Conservation (phyloP, 257 asterid species). For the Jacaranda mimosifolia region DNA sequence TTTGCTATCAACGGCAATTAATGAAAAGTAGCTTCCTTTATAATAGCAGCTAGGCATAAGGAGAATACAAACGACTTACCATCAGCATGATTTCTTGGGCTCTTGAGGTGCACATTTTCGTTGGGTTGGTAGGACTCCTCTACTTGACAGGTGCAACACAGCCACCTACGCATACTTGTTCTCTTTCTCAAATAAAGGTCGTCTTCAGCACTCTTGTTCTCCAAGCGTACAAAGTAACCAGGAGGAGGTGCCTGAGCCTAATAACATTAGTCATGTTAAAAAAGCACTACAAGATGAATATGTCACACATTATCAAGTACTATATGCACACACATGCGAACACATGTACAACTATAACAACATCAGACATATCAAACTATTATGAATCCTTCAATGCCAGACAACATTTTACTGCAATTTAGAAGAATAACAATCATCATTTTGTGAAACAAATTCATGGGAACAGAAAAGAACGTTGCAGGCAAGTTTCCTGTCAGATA, state of each 20-base stretch:
- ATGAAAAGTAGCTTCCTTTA: background rate
- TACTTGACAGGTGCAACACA: conserved; percentile 74
- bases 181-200: conserved; percentile 62
- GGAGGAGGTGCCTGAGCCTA: conserved; percentile 82
- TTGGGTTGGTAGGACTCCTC: conserved; percentile 72
- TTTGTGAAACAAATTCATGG: background rate
- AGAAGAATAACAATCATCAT: conserved; percentile 5
- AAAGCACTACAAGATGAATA: conserved; percentile 26
- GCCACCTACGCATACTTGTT: conserved; percentile 91
- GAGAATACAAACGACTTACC: conserved; percentile 51
- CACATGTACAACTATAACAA: conserved; percentile 4
- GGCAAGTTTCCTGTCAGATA: background rate
- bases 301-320: conserved; percentile 1
- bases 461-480: conserved; percentile 12
- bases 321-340: conserved; percentile 10
- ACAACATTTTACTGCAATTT: conserved; percentile 4
- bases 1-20: conserved; percentile 26
- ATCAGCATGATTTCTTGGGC: conserved; percentile 66
- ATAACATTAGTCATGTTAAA: conserved; percentile 30
- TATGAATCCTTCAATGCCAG: background rate
- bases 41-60: conserved; percentile 5
- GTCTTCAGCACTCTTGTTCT: conserved; percentile 59
- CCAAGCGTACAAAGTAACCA: conserved; percentile 67
- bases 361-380: conserved; percentile 26
- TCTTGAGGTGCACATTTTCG: conserved; percentile 77